phyloP scores from a whole-genome alignment of 1,139 yeast genomes.

The Suhomyces anneliseae region DNA sequence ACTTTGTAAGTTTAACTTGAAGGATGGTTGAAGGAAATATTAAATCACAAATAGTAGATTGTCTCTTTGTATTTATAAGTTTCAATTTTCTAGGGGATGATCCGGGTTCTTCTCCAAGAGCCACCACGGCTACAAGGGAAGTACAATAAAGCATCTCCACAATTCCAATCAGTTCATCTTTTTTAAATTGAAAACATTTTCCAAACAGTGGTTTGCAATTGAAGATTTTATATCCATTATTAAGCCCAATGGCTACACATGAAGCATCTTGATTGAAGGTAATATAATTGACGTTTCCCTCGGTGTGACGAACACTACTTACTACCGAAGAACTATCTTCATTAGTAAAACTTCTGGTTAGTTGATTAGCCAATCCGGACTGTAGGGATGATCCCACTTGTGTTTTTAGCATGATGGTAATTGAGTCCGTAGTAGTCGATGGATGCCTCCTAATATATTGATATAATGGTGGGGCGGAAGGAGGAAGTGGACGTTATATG shows the following conservation, averaged over 20 bases:
- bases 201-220: slow-evolving; percentile 86
- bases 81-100: slow-evolving; percentile 80
- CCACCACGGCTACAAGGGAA: slow-evolving; percentile 82
- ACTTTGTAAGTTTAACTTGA: slow-evolving; percentile 73
- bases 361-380: slow-evolving; percentile 13
- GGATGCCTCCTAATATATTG: not conserved
- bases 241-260: slow-evolving; percentile 81
- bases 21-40: slow-evolving; percentile 84
- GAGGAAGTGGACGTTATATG: too few species aligned
- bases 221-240: slow-evolving; percentile 77
- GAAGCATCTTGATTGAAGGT: slow-evolving; percentile 90
- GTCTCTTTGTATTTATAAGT: slow-evolving; percentile 77
- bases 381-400: slow-evolving; percentile 14
- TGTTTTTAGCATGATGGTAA: slow-evolving; percentile 15
- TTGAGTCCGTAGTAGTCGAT: not conserved
- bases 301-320: slow-evolving; percentile 7
- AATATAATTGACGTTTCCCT: slow-evolving; percentile 50
- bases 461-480: too few species aligned
- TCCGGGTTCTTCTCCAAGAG: slow-evolving; percentile 79
- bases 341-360: slow-evolving; percentile 10
- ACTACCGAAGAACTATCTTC: slow-evolving; percentile 10
- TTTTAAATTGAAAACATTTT: slow-evolving; percentile 56
- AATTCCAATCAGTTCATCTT: slow-evolving; percentile 62
- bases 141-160: slow-evolving; percentile 93
- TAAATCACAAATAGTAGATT: slow-evolving; percentile 76